These are phyloP conservation scores for Candolleomyces eurysporus DNA, from an alignment of 768 basidiomycete species.

Conservation along the genomic window DNA sequence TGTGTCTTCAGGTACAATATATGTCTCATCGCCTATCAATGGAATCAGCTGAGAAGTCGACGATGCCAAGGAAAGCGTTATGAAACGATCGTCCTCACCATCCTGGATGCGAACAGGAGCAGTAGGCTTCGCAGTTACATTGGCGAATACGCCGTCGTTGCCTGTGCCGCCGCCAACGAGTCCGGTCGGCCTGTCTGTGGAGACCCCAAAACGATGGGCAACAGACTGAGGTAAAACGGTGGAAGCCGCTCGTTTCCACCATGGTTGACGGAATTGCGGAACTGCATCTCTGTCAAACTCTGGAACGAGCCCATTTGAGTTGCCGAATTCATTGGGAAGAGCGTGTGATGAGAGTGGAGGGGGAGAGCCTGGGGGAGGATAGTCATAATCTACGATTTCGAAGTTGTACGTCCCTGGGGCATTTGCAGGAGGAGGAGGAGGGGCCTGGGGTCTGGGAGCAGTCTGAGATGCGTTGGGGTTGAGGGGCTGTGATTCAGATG, in stretches of 20 bases:
- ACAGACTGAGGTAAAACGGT: conserved; percentile 56
- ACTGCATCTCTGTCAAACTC: conserved; percentile 34
- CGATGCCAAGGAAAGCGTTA: conserved; percentile 10
- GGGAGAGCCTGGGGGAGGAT: conserved; percentile 82
- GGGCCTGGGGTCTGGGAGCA: conserved; percentile 27
- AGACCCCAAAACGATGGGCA: conserved; percentile 44
- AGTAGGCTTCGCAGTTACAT: conserved; percentile 87
- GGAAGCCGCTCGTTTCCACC: conserved; percentile 56
- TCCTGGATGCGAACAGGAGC: conserved; percentile 56
- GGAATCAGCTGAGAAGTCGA: background rate
- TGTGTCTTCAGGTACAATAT: conserved; percentile 77
- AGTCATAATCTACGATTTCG: conserved; percentile 75
- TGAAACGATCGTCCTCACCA: conserved; percentile 38
- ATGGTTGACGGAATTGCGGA: conserved; percentile 38
- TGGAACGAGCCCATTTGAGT: conserved; percentile 72
- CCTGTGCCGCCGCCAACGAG: conserved; percentile 61
- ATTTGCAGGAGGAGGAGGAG: conserved; percentile 21
- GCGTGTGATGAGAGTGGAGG: conserved; percentile 62
- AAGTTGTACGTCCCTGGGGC: conserved; percentile 67
- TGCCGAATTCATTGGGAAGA: conserved; percentile 69
- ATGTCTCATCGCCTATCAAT: conserved; percentile 62
- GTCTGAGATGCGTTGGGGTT: conserved; percentile 29
- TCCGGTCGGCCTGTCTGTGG: conserved; percentile 35
- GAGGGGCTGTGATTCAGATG: conserved; percentile 51
- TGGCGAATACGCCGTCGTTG: conserved; percentile 94